phyloP scores from a whole-genome alignment of 768 basidiomycete genomes.

The Mycena kentingensis region DNA sequence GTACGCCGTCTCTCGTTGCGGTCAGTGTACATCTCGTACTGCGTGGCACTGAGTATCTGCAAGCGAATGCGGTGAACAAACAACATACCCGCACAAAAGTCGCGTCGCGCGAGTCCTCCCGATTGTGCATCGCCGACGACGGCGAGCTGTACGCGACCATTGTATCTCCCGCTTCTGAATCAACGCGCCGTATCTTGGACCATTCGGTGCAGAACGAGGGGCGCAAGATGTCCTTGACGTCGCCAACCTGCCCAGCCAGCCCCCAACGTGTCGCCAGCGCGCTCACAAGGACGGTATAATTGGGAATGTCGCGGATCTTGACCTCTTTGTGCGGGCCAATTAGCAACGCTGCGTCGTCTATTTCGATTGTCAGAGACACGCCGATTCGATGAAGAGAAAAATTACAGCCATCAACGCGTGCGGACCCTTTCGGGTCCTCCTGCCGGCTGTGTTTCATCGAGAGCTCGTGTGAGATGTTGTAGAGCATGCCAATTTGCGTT shows the following conservation, averaged over 20 bases:
- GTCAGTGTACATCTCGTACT: neutral
- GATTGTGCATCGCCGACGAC: neutral
- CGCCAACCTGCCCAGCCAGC: neutral
- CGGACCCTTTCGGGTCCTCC: no score
- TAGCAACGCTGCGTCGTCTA: no score
- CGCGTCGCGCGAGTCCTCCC: neutral
- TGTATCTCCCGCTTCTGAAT: neutral
- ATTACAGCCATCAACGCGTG: no score
- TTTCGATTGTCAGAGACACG: no score
- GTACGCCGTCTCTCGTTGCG: neutral
- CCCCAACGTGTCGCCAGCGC: neutral
- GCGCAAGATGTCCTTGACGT: neutral
- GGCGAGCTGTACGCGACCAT: neutral
- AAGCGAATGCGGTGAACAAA: neutral
- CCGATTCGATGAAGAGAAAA: no score
- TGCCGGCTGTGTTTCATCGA: no score
- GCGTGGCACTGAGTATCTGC: neutral
- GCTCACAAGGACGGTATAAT: no score
- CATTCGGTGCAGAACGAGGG: neutral
- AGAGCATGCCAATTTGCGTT: no score
- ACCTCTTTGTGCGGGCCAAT: neutral
- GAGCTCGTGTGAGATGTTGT: no score
- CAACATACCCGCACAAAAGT: neutral
- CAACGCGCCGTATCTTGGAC: neutral
- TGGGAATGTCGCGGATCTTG: neutral